Conservation (phyloP, 164 flowering plant species). For the Amborella trichopoda region DNA sequence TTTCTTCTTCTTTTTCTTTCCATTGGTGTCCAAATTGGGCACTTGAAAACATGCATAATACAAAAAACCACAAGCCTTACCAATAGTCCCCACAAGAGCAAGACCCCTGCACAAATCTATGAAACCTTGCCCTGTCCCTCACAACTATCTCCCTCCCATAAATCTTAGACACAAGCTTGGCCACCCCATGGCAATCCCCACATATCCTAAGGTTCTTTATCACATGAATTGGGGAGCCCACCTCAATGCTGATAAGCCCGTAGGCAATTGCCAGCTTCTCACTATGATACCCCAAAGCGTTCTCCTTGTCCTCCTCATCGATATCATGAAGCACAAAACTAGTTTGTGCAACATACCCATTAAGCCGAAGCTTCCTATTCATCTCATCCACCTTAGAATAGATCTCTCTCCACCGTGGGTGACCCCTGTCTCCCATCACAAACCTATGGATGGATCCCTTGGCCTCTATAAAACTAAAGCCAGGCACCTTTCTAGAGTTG, state of each 20-base stretch:
- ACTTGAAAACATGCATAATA: no score
- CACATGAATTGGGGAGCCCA: constrained; percentile 48
- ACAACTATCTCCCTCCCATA: constrained; percentile 69
- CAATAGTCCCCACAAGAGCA: constrained; percentile 89
- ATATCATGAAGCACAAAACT: constrained; percentile 68
- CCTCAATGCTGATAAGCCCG: constrained; percentile 49
- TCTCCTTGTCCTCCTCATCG: constrained; percentile 87
- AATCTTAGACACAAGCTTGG: constrained; percentile 63
- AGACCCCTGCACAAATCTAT: constrained; percentile 51
- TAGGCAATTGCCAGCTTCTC: constrained; percentile 87
- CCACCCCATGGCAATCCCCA: constrained; percentile 73
- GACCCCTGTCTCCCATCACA: constrained; percentile 52
- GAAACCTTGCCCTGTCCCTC: constrained; percentile 78
- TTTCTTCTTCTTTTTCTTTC: no score
- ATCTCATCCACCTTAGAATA: constrained; percentile 75
- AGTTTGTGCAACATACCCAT: constrained; percentile 68
- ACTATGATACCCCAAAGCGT: constrained; percentile 65
- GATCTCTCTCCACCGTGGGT: constrained; percentile 39
- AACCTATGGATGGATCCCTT: constrained; percentile 54
- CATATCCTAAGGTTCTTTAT: constrained; percentile 85
- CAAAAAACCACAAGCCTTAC: no score
- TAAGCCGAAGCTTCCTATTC: constrained; percentile 32
- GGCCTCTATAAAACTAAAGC: constrained; percentile 66
- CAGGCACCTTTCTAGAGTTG: constrained; percentile 75
- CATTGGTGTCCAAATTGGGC: no score